Percentiles rank a stretch among this genome's conserved stretches.
Conservation (phyloP, 1,139 yeast genomes). For the Blastobotrys proliferans region DNA sequence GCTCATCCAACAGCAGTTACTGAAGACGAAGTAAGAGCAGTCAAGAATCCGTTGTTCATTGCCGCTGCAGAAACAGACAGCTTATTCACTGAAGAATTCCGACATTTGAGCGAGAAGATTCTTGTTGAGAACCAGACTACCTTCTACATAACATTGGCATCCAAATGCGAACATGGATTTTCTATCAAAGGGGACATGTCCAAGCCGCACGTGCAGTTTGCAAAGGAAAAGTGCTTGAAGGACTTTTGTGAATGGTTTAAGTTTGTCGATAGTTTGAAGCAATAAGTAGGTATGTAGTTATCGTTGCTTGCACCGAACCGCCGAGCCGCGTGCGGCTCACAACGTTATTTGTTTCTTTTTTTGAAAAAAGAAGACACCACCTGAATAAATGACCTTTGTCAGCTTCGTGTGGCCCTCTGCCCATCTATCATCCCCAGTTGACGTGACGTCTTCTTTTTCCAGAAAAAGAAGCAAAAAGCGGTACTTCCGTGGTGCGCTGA, state of each 20-base stretch:
- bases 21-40: conserved; percentile 56
- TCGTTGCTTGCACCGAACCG: too few relatives aligned
- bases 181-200: conserved; percentile 69
- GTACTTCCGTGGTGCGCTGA: too few relatives aligned
- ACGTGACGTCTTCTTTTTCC: too few relatives aligned
- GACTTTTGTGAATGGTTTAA: conserved; percentile 59
- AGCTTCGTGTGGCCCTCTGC: too few relatives aligned
- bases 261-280: too few relatives aligned
- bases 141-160: conserved; percentile 57
- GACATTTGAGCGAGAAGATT: conserved; percentile 56
- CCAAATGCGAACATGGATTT: conserved; percentile 69
- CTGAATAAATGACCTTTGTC: too few relatives aligned
- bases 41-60: conserved; percentile 60
- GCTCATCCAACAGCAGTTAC: conserved; percentile 78
- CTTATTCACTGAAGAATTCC: conserved; percentile 57
- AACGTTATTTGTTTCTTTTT: too few relatives aligned
- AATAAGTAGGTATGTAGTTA: too few relatives aligned
- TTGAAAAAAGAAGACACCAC: too few relatives aligned
- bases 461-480: too few relatives aligned
- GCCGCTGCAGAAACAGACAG: conserved; percentile 69
- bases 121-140: conserved; percentile 47
- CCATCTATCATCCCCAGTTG: too few relatives aligned
- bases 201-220: conserved; percentile 53
- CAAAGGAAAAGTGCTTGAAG: conserved; percentile 60
- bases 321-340: too few relatives aligned